Base-by-base conservation (phyloP, 2,329 filamentous ascomycete genomes). In the Epichloe sylvatica region DNA sequence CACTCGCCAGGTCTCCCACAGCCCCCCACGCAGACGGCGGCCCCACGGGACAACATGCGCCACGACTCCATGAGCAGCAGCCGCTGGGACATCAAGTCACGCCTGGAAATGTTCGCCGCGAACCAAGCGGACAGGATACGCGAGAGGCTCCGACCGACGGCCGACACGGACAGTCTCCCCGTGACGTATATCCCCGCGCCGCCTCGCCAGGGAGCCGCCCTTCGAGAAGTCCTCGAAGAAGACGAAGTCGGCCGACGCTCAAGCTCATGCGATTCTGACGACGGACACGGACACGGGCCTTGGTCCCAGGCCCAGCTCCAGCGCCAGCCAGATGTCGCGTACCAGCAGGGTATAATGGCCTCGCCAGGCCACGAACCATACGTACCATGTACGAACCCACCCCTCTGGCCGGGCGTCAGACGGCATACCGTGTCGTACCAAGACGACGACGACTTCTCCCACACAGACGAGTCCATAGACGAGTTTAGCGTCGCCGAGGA, bases 181-280 rank as follows among this genome's bases (percentile, higher is more conserved):
- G 72, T 79, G 1, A 78, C 70, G 17, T 72, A 81, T 7, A 81
- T 83, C 13, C 79, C 80, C 3, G 78, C 80, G 1, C 80, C 80
- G 17, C 71, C 73, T 36, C 71, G 80, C n/a, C 68, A 71, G 51
- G 77, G 78, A 5, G 71, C 74, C 0, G 74, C 76, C 44, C 60
- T 81, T 4, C 72, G 74, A n/a, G 70, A 74, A 49, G 67, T 81
- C 7, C 62, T 79, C 2, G 75, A 79, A 51, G 77, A 81, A 52
- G 75, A 78, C 50, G 70, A 78, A 34, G 46, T 45, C 33, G 11
- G 44, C 25, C 45, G 48, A 33, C 47, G 47, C 38, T 45, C 55
- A 1, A 46, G 44, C 12, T 47, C 51, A 9, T 52, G 49, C 11
- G 52, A 47, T 12, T 45, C 50, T 4, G 52, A 50, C 25, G 49